These are phyloP conservation scores for Diplocarpon mali DNA, from an alignment of 2,329 filamentous ascomycete species.

Conservation along the genomic window DNA sequence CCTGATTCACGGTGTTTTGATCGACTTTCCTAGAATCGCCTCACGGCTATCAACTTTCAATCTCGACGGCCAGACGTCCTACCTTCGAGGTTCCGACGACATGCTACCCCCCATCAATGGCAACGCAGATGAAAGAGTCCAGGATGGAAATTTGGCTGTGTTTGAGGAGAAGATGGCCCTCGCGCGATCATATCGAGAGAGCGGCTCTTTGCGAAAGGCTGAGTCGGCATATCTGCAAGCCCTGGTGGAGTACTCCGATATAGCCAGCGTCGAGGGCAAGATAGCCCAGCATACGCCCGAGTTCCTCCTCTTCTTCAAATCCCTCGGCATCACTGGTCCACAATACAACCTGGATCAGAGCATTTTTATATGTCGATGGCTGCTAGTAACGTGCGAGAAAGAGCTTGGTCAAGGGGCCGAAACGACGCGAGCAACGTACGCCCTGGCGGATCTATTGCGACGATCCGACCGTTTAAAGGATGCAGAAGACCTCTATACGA, in stretches of 20 bases:
- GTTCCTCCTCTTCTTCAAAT: constrained; percentile 2
- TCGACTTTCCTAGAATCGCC: constrained; percentile 3
- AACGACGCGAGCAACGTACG: constrained; percentile 2
- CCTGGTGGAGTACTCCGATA: constrained; percentile 4
- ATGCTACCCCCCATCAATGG: constrained; percentile 1
- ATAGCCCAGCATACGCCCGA: constrained; percentile 1
- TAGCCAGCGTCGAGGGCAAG: constrained; percentile 4
- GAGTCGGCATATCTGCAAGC: constrained; percentile 6
- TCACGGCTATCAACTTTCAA: constrained; percentile 2
- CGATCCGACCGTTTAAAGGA: not conserved
- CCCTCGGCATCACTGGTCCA: not conserved
- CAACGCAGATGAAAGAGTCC: not conserved
- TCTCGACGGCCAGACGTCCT: constrained; percentile 1
- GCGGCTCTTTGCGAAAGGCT: constrained; percentile 2
- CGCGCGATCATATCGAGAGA: constrained; percentile 1
- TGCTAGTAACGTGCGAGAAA: constrained; percentile 3
- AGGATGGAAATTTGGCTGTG: not conserved
- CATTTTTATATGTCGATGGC: constrained; percentile 6
- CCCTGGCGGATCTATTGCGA: not conserved
- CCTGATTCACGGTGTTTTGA: not conserved
- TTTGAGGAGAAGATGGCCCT: constrained; percentile 3
- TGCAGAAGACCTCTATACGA: constrained; percentile 3
- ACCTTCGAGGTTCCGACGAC: constrained; percentile 3
- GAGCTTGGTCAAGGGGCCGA: constrained; percentile 3
- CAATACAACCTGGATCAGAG: constrained; percentile 2